Percentiles rank a stretch among this genome's conserved stretches.
These are phyloP conservation scores for Trametes sanguinea DNA, from an alignment of 768 basidiomycete genomes.

Conservation along the genomic window DNA sequence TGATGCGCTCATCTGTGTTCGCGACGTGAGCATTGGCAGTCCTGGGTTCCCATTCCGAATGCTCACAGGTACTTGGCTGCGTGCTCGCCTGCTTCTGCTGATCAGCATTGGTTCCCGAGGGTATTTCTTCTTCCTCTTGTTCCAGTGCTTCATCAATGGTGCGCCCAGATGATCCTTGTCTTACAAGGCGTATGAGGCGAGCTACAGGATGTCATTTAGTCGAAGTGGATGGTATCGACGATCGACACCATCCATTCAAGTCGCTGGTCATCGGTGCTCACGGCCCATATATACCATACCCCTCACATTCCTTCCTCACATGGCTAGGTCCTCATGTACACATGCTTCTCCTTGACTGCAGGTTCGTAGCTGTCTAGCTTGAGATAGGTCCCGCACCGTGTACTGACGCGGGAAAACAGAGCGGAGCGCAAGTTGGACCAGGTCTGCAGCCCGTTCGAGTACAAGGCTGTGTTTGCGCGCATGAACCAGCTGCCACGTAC, in stretches of 20 bases:
- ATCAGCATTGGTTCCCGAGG: conserved; percentile 77
- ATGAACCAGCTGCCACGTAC: conserved; percentile 58
- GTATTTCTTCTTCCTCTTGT: conserved; percentile 92
- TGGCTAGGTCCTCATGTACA: conserved; percentile 78
- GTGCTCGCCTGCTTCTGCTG: neutral
- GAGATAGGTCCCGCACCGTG: neutral
- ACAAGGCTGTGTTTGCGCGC: conserved; percentile 69
- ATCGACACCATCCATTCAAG: conserved; percentile 65
- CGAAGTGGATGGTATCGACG: conserved; percentile 72
- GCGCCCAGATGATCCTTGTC: conserved; percentile 20
- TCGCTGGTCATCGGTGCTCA: conserved; percentile 72
- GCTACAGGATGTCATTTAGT: conserved; percentile 40
- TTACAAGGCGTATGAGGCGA: too few species aligned
- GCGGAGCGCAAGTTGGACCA: conserved; percentile 83
- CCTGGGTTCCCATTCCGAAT: neutral
- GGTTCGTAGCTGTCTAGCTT: conserved; percentile 46
- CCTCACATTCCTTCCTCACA: conserved; percentile 80
- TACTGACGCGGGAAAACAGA: conserved; percentile 39
- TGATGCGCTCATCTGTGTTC: conserved; percentile 75
- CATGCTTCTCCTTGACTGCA: conserved; percentile 80
- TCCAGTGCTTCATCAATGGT: conserved; percentile 92
- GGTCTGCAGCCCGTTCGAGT: conserved; percentile 76
- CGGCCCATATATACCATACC: conserved; percentile 79
- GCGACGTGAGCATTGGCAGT: conserved; percentile 46
- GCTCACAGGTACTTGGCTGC: neutral